Conservation (phyloP, 176 grass and related monocot genomes). For the Ampelocalamus luodianensis region DNA sequence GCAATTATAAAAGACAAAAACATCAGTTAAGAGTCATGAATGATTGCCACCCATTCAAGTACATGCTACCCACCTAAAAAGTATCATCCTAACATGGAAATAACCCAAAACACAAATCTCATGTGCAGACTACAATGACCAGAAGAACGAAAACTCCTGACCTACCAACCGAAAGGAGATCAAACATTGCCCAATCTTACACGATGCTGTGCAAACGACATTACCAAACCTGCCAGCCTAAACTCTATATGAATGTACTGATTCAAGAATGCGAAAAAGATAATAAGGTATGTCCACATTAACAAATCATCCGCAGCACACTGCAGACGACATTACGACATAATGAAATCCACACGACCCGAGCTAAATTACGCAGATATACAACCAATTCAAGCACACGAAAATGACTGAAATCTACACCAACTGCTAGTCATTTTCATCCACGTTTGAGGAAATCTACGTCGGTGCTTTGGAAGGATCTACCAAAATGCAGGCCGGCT, state of each 20-base stretch:
- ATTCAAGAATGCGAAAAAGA: background rate
- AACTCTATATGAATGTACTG: background rate
- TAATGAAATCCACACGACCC: background rate
- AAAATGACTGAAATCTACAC: slow-evolving; percentile 35
- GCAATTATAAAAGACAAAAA: slow-evolving; percentile 14
- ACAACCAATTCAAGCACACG: background rate
- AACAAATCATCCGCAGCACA: background rate
- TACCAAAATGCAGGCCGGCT: slow-evolving; percentile 41
- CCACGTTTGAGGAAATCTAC: background rate
- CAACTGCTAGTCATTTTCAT: slow-evolving; percentile 35
- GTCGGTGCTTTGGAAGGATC: slow-evolving; percentile 21
- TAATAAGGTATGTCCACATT: background rate
- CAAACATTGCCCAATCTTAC: background rate
- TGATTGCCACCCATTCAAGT: slow-evolving; percentile 41
- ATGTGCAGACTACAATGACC: slow-evolving; percentile 19
- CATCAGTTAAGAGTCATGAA: slow-evolving; percentile 17
- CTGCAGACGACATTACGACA: background rate
- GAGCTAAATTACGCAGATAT: background rate
- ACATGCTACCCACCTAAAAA: slow-evolving; percentile 19
- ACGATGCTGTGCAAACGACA: background rate
- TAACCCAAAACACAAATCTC: slow-evolving; percentile 26
- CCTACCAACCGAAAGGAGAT: slow-evolving; percentile 9
- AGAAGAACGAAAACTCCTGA: slow-evolving; percentile 28
- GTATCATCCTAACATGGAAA: slow-evolving; percentile 46
- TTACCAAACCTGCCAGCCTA: background rate